phyloP scores from a whole-genome alignment of 257 asterid genomes.

The Scutellaria barbata region DNA sequence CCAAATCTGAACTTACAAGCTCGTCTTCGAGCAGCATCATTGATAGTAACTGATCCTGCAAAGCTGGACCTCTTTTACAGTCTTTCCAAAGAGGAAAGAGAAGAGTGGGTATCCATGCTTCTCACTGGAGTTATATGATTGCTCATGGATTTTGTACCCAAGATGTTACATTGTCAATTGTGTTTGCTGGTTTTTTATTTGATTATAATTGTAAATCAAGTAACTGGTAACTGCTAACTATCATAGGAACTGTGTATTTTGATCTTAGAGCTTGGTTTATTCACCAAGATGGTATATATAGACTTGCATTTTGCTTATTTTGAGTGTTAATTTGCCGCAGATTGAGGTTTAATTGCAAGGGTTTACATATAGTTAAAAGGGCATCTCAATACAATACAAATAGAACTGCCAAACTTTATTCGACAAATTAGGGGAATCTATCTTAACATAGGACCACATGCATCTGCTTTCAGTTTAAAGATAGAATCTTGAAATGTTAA shows the following conservation, averaged over 20 bases:
- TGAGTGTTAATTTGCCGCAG: no score
- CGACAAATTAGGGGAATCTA: no score
- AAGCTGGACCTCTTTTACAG: constrained; percentile 38
- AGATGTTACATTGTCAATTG: not conserved
- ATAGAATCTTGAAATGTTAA: no score
- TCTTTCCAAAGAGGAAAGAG: constrained; percentile 33
- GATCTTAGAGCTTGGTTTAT: not conserved
- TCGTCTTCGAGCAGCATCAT: constrained; percentile 32
- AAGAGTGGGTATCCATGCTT: constrained; percentile 39
- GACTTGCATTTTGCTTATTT: no score
- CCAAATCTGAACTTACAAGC: constrained; percentile 37
- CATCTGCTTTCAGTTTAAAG: no score
- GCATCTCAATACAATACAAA: no score
- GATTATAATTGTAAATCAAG: no score
- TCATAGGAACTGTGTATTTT: not conserved
- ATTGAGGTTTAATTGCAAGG: no score
- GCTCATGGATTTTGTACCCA: not conserved
- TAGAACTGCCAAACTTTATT: no score
- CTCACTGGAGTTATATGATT: constrained; percentile 35
- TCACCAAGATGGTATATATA: no score
- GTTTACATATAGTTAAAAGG: no score
- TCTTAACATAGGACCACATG: no score
- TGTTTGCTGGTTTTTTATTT: constrained; percentile 3
- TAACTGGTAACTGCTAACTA: not conserved
- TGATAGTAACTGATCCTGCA: constrained; percentile 38